Percentiles rank a stretch among this genome's conserved stretches.
These are phyloP conservation scores for Wallacemonas collosoma DNA, from an alignment of 208 protist species.

Conservation along the genomic window DNA sequence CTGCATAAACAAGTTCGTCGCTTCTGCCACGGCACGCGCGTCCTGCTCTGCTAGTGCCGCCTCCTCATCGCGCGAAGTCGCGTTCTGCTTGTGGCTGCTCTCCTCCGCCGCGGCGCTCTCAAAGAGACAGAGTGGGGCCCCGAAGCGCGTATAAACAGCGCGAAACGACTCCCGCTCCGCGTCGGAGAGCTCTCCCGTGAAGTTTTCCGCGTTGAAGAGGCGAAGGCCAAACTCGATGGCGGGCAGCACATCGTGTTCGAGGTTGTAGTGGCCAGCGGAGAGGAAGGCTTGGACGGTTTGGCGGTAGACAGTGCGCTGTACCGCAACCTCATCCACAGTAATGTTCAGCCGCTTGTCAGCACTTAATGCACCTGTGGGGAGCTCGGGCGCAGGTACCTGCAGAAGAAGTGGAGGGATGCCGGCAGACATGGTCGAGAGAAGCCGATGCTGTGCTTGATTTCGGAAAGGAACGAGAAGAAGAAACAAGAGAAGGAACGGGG, in stretches of 20 bases:
- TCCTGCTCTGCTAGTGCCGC: slow-evolving; percentile 11
- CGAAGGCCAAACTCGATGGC: slow-evolving; percentile 75
- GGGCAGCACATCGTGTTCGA: slow-evolving; percentile 50
- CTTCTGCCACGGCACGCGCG: slow-evolving; percentile 12
- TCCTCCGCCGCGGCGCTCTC: not conserved
- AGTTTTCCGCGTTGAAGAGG: slow-evolving; percentile 89
- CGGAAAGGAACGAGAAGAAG: too few species aligned
- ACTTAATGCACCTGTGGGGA: slow-evolving; percentile 24
- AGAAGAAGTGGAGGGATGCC: slow-evolving; percentile 42
- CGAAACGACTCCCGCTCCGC: slow-evolving; percentile 49
- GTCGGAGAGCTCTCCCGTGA: slow-evolving; percentile 72
- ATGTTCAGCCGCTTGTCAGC: slow-evolving; percentile 35
- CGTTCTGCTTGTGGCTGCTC: not conserved
- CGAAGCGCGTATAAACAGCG: slow-evolving; percentile 48
- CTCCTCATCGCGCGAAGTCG: slow-evolving; percentile 9
- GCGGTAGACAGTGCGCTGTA: slow-evolving; percentile 42
- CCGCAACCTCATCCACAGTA: slow-evolving; percentile 44
- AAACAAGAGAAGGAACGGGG: too few species aligned
- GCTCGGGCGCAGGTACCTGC: slow-evolving; percentile 47
- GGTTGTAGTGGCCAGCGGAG: slow-evolving; percentile 9
- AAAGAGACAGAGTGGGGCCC: slow-evolving; percentile 10
- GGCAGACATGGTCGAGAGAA: slow-evolving; percentile 16
- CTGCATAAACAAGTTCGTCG: slow-evolving; percentile 58
- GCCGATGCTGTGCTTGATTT: too few species aligned
- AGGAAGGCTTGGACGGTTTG: slow-evolving; percentile 48